phyloP scores from a whole-genome alignment of 192 early-diverging fungal species.

The Coemansia sp. region DNA sequence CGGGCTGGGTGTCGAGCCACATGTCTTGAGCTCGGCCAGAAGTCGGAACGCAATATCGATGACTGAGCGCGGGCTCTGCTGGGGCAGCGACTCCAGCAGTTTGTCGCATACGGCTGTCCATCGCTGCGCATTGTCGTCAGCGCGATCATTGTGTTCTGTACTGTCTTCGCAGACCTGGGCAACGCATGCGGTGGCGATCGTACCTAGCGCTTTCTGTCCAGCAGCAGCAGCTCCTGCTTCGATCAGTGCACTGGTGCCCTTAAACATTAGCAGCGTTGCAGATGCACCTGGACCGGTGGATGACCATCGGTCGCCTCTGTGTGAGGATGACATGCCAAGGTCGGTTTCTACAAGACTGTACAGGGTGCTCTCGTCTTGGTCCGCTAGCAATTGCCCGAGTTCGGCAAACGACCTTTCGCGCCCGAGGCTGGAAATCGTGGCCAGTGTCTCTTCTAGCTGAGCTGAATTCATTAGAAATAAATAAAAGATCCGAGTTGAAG shows the following conservation, averaged over 20 bases:
- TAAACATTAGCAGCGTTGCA: conserved; percentile 15
- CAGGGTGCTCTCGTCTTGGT: conserved; percentile 11
- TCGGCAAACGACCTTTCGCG: conserved; percentile 16
- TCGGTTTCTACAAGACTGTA: conserved; percentile 32
- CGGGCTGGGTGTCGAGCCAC: conserved; percentile 22
- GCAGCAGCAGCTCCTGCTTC: conserved; percentile 12
- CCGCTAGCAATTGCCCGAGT: conserved; percentile 23
- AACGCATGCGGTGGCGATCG: conserved; percentile 29
- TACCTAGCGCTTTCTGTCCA: conserved; percentile 11
- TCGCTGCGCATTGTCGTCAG: neutral
- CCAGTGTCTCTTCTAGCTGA: neutral
- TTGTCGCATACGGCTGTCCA: conserved; percentile 33
- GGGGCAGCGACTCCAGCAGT: conserved; percentile 33
- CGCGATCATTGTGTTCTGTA: conserved; percentile 1
- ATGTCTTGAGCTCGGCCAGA: conserved; percentile 40
- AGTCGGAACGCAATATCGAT: conserved; percentile 43
- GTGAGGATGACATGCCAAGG: neutral
- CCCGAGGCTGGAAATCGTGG: neutral
- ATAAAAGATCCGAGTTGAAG: neutral
- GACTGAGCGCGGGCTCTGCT: conserved; percentile 22
- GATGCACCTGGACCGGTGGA: neutral
- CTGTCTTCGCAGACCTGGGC: conserved; percentile 42
- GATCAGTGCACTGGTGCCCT: conserved; percentile 28
- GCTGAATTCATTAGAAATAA: neutral
- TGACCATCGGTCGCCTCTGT: neutral